Conservation (phyloP, 2,329 filamentous ascomycete species). For the Domatiomyces catenatus region DNA sequence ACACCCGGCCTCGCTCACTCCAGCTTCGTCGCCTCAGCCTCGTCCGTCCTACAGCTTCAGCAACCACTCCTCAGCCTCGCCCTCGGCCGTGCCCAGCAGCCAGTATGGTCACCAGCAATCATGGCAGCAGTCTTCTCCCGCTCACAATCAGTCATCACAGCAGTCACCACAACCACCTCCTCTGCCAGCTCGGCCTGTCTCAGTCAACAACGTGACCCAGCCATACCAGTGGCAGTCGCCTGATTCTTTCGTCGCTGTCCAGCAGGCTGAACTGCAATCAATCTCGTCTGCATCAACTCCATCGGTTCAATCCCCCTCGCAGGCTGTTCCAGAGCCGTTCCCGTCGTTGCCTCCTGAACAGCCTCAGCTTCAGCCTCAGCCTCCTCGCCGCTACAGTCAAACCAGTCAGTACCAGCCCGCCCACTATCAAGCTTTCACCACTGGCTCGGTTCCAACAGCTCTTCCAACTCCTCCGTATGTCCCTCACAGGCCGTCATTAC, state of each 20-base stretch:
- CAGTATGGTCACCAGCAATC: background rate
- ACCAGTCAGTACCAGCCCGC: background rate
- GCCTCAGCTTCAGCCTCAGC: background rate
- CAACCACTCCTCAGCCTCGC: constrained; percentile 26
- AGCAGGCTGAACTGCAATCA: background rate
- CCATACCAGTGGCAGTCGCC: background rate
- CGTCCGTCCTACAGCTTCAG: no score
- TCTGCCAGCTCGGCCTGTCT: background rate
- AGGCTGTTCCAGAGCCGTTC: background rate
- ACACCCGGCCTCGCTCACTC: constrained; percentile 68
- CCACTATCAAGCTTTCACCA: no score
- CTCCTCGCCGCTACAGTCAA: background rate
- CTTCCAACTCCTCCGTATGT: no score
- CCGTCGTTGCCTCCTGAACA: background rate
- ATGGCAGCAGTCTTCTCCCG: background rate
- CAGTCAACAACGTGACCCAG: background rate
- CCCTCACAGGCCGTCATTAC: no score
- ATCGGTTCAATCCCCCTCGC: background rate
- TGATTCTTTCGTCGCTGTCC: background rate
- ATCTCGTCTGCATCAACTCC: background rate
- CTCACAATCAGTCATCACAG: background rate
- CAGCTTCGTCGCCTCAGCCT: constrained; percentile 45
- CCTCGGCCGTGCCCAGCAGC: background rate
- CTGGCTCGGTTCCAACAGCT: no score
- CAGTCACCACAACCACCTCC: background rate